Conservation (phyloP, 1,284 basidiomycete species). For the Cystobasidiaceae sp. region DNA sequence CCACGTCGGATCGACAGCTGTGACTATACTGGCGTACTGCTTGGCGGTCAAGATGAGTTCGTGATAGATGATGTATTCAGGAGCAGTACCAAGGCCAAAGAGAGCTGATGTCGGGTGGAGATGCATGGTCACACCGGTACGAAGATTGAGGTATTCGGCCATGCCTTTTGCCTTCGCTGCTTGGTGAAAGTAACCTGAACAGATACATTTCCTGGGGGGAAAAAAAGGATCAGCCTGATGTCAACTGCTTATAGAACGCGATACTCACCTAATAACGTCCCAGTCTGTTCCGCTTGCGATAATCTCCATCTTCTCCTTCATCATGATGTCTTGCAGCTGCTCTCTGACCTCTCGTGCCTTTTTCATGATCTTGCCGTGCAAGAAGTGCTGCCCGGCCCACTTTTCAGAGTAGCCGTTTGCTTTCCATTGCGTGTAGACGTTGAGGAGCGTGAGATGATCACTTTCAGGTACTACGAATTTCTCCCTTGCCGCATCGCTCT, state of each 20-base stretch:
- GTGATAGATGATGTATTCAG: conserved; percentile 94
- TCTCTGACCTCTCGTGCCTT: conserved; percentile 94
- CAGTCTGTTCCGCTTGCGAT: conserved; percentile 91
- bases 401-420: conserved; percentile 85
- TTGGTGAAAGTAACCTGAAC: conserved; percentile 98
- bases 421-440: conserved; percentile 98
- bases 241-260: neutral
- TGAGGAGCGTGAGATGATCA: conserved; percentile 90
- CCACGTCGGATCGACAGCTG: conserved; percentile 92
- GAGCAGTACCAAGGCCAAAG: conserved; percentile 89
- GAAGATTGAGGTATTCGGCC: conserved; percentile 95
- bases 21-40: conserved; percentile 96
- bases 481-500: conserved; percentile 89
- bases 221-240: neutral
- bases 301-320: conserved; percentile 89
- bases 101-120: conserved; percentile 94
- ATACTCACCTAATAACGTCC: conserved; percentile 71
- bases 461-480: conserved; percentile 98
- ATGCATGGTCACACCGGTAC: conserved; percentile 85
- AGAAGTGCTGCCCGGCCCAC: conserved; percentile 90
- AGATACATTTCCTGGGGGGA: conserved; percentile 78
- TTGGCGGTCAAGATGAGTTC: conserved; percentile 77
- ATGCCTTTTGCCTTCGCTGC: conserved; percentile 97
- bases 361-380: conserved; percentile 90
- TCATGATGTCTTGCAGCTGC: conserved; percentile 98